A percentile compares a stretch with the other conserved stretches of the same genome.
These are phyloP conservation scores for Aspergillus indologenus DNA, from an alignment of 495 filamentous ascomycete species.

Conservation along the genomic window DNA sequence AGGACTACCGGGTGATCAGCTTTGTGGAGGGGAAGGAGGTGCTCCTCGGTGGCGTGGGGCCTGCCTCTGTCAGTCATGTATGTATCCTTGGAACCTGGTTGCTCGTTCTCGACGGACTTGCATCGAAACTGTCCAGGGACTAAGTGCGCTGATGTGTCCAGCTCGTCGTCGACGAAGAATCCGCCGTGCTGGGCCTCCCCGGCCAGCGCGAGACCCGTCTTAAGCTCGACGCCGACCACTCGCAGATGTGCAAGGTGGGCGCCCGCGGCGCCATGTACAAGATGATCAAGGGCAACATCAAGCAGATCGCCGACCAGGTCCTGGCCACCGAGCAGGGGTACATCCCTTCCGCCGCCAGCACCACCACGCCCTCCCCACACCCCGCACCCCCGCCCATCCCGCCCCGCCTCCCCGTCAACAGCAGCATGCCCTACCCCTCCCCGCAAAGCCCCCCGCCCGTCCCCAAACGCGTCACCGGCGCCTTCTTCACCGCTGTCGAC, in stretches of 20 bases:
- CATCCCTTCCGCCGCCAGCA: slow-evolving; percentile 31
- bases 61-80: slow-evolving; percentile 35
- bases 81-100: slow-evolving; percentile 2
- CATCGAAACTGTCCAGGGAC: not conserved
- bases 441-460: slow-evolving; percentile 17
- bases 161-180: slow-evolving; percentile 41
- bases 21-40: slow-evolving; percentile 45
- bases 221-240: slow-evolving; percentile 41
- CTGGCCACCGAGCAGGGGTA: slow-evolving; percentile 35
- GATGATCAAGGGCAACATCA: slow-evolving; percentile 41
- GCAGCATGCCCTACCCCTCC: slow-evolving; percentile 29
- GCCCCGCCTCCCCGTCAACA: slow-evolving; percentile 34
- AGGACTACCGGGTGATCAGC: slow-evolving; percentile 39
- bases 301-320: slow-evolving; percentile 36
- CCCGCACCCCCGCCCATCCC: slow-evolving; percentile 30
- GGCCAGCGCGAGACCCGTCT: slow-evolving; percentile 39
- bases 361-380: slow-evolving; percentile 12
- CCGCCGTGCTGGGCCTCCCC: slow-evolving; percentile 36
- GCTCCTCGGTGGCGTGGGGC: slow-evolving; percentile 29
- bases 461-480: slow-evolving; percentile 18
- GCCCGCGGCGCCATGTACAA: slow-evolving; percentile 35
- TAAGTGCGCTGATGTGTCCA: slow-evolving; percentile 10
- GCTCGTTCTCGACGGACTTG: no score
- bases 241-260: slow-evolving; percentile 39
- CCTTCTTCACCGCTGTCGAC: slow-evolving; percentile 23